A percentile compares a stretch with the other conserved stretches of the same genome.
phyloP scores from a whole-genome alignment of 768 basidiomycete genomes.

The Tricholoma furcatifolium region DNA sequence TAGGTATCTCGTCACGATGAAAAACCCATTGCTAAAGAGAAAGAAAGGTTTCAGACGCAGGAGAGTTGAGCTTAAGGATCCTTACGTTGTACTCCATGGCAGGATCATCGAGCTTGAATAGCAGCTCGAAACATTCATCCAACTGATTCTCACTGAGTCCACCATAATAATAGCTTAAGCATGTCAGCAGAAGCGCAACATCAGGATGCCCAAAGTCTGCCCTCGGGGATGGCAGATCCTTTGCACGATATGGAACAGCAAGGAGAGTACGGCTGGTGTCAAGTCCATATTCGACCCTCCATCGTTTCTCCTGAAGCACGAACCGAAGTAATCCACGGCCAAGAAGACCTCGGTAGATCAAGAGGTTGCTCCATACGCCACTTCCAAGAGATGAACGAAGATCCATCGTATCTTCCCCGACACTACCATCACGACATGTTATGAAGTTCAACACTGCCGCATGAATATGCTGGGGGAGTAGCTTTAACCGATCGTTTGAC shows the following conservation, averaged over 20 bases:
- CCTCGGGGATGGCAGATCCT: constrained; percentile 43
- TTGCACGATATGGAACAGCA: constrained; percentile 55
- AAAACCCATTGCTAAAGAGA: constrained; percentile 4
- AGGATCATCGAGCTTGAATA: constrained; percentile 41
- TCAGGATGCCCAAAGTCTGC: constrained; percentile 58
- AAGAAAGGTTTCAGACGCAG: not conserved
- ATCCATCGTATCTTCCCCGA: too few relatives aligned
- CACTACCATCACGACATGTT: constrained; percentile 9
- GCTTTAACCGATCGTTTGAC: constrained; percentile 16
- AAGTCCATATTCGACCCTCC: constrained; percentile 54
- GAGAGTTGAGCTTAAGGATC: not conserved
- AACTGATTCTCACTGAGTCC: constrained; percentile 42
- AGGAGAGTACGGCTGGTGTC: constrained; percentile 40
- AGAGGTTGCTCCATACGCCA: constrained; percentile 32
- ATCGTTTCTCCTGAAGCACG: constrained; percentile 36
- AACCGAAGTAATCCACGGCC: constrained; percentile 38
- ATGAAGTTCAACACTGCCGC: constrained; percentile 23
- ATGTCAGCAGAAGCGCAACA: constrained; percentile 42
- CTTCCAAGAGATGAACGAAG: constrained; percentile 1
- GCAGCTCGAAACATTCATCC: constrained; percentile 31
- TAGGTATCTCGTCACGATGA: constrained; percentile 24
- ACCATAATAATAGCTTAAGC: constrained; percentile 47
- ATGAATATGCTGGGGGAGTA: constrained; percentile 16
- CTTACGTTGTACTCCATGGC: constrained; percentile 33
- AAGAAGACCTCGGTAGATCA: constrained; percentile 46